Evolutionary conservation across 305 asterid species (phyloP).

Genomic region (Fraxinus dipetala): DNA sequence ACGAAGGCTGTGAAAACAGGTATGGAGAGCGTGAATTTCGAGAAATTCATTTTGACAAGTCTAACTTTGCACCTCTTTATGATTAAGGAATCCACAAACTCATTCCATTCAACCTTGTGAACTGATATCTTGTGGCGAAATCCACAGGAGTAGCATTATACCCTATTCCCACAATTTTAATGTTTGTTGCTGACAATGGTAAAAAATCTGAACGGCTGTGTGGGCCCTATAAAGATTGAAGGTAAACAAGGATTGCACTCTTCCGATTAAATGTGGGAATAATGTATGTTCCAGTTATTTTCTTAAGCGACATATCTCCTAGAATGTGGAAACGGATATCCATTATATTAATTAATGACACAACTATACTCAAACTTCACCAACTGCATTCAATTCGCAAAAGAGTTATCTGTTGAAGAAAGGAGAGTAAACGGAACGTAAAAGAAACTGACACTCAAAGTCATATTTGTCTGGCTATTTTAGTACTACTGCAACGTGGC

Average conservation of each 20-base stretch:
- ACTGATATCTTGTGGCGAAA: background rate
- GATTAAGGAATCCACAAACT: background rate
- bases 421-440: background rate
- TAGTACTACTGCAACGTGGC: slow-evolving; percentile 52
- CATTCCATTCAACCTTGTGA: background rate
- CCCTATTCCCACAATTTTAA: background rate
- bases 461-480: slow-evolving; percentile 25
- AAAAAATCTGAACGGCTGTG: slow-evolving; percentile 18
- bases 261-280: slow-evolving; percentile 1
- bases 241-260: background rate
- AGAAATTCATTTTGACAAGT: background rate
- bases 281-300: background rate
- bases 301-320: background rate
- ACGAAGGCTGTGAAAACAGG: background rate
- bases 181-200: background rate
- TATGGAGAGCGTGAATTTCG: background rate
- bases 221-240: background rate
- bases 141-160: slow-evolving; percentile 14
- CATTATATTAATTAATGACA: background rate
- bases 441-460: slow-evolving; percentile 11
- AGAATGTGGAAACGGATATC: background rate
- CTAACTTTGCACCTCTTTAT: background rate
- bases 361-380: background rate
- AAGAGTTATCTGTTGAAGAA: slow-evolving; percentile 13
- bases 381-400: background rate